These are phyloP conservation scores for Solanum lycopersicoides DNA, from an alignment of 257 asterid species.

Conservation along the genomic window DNA sequence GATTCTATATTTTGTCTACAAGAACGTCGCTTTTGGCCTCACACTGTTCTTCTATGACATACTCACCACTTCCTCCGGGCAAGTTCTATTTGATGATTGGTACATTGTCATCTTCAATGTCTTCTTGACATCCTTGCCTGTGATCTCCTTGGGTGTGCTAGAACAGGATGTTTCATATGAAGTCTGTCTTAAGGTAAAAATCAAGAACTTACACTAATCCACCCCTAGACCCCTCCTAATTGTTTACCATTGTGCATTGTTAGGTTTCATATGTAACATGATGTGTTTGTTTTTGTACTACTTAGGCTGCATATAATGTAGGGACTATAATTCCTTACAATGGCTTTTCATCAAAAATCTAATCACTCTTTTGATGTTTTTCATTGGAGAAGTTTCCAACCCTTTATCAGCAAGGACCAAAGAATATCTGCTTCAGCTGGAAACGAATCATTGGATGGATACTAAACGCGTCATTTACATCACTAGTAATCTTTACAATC, in stretches of 20 bases:
- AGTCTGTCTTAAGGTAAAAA: conserved; percentile 86
- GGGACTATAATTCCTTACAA: background rate
- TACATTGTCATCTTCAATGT: conserved; percentile 92
- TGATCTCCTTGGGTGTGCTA: conserved; percentile 88
- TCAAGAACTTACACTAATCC: background rate
- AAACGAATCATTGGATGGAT: conserved; percentile 83
- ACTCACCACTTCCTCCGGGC: conserved; percentile 91
- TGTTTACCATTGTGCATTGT: background rate
- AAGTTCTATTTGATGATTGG: conserved; percentile 85
- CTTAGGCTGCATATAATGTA: background rate
- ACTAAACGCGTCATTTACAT: conserved; percentile 73
- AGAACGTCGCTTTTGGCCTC: conserved; percentile 91
- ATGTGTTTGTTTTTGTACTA: background rate
- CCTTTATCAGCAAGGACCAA: conserved; percentile 91
- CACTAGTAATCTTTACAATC: conserved; percentile 65
- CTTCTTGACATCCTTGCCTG: conserved; percentile 90
- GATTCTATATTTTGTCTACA: conserved; percentile 98
- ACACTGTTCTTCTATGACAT: conserved; percentile 94
- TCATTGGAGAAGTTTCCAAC: conserved; percentile 71
- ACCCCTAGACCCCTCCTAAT: background rate
- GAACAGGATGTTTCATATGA: conserved; percentile 98
- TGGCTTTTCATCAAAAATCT: background rate
- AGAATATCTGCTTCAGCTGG: conserved; percentile 85
- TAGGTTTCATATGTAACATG: background rate
- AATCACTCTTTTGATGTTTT: background rate